These are phyloP conservation scores for Leishmania guyanensis DNA, from an alignment of 208 protist species.

Conservation along the genomic window DNA sequence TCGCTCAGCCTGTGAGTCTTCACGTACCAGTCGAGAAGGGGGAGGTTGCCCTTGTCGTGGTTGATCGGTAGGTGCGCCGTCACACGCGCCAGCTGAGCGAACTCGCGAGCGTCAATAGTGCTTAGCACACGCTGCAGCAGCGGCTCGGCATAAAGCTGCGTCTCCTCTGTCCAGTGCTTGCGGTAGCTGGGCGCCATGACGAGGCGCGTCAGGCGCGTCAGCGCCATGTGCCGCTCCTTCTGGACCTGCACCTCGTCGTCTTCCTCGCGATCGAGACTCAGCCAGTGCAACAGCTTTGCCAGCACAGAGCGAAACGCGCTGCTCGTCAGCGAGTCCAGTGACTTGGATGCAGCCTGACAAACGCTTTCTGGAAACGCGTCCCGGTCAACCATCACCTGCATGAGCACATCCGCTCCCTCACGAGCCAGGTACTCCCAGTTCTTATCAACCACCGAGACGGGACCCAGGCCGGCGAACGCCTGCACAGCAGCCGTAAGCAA, in stretches of 20 bases:
- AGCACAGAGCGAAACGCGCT: constrained; percentile 77
- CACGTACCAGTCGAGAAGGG: constrained; percentile 69
- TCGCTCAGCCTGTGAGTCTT: constrained; percentile 38
- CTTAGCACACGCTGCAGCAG: constrained; percentile 72
- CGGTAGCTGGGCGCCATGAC: constrained; percentile 37
- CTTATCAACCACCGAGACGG: constrained; percentile 81
- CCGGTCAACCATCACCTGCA: constrained; percentile 61
- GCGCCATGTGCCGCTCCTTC: constrained; percentile 81
- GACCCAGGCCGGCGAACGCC: constrained; percentile 73
- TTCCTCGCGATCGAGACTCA: constrained; percentile 83
- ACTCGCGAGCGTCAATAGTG: constrained; percentile 77
- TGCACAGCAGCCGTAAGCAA: constrained; percentile 79
- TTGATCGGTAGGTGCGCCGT: constrained; percentile 64
- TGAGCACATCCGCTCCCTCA: constrained; percentile 85
- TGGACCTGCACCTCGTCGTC: constrained; percentile 78
- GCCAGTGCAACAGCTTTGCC: constrained; percentile 88
- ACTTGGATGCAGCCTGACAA: constrained; percentile 63
- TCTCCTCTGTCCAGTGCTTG: constrained; percentile 79
- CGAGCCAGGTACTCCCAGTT: constrained; percentile 81
- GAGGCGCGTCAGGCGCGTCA: constrained; percentile 54
- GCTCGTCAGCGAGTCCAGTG: constrained; percentile 69
- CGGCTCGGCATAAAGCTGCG: constrained; percentile 61
- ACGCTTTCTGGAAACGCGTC: constrained; percentile 22
- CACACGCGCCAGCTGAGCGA: constrained; percentile 62
- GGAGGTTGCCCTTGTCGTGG: constrained; percentile 50